Evolutionary conservation across 768 basidiomycete species (phyloP).

Genomic region (Suillus luteus): DNA sequence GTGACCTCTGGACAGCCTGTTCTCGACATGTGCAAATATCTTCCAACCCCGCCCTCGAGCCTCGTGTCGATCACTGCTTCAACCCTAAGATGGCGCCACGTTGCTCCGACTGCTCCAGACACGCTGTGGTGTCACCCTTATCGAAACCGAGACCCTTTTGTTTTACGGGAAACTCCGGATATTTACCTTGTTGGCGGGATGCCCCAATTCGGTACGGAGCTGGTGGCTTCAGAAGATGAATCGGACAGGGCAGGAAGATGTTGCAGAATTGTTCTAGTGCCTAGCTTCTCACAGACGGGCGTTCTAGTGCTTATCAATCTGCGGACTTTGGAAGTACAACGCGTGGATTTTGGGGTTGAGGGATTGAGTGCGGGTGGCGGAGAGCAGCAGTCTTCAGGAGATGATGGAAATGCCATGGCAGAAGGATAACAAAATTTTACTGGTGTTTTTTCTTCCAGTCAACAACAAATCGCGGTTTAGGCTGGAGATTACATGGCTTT

Average conservation of each 20-base stretch:
- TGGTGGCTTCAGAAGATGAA: slow-evolving; percentile 49
- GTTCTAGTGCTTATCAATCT: slow-evolving; percentile 79
- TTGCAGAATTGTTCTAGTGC: slow-evolving; percentile 80
- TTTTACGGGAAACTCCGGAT: slow-evolving; percentile 83
- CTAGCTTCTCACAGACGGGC: slow-evolving; percentile 79
- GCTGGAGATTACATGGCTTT: slow-evolving; percentile 4
- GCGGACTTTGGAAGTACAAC: slow-evolving; percentile 69
- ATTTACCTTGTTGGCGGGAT: slow-evolving; percentile 94
- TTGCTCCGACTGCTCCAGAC: slow-evolving; percentile 98
- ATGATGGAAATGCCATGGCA: slow-evolving; percentile 24
- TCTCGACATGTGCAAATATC: slow-evolving; percentile 94
- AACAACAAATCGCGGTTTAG: slow-evolving; percentile 3
- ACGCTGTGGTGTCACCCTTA: slow-evolving; percentile 99
- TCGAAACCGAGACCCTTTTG: slow-evolving; percentile 84
- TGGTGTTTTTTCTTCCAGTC: slow-evolving; percentile 2
- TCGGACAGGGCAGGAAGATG: slow-evolving; percentile 32
- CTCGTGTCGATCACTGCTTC: slow-evolving; percentile 72
- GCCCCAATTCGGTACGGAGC: slow-evolving; percentile 72
- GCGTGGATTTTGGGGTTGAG: slow-evolving; percentile 54
- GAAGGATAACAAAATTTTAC: slow-evolving; percentile 21
- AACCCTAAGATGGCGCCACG: slow-evolving; percentile 90
- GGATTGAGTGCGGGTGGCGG: slow-evolving; percentile 32
- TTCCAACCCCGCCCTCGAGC: slow-evolving; percentile 70
- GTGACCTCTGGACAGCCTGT: slow-evolving; percentile 92
- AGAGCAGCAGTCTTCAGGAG: slow-evolving; percentile 12